Evolutionary conservation across 2,329 filamentous ascomycete genomes (phyloP), one percentile per base, ranked within the genome.

Genomic region (Periglandula ipomoeae): DNA sequence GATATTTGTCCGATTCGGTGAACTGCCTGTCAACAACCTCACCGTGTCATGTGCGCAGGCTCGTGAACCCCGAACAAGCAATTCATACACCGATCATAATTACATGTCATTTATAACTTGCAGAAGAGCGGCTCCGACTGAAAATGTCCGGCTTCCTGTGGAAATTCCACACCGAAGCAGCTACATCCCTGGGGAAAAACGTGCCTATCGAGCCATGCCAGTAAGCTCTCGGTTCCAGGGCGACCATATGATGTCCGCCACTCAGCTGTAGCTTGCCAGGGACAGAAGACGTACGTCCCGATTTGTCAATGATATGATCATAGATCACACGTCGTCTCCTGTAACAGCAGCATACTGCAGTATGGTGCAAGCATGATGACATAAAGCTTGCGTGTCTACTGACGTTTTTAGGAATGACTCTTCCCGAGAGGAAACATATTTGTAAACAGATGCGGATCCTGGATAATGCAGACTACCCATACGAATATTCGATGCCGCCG

Each of bases 171-270:
- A 5, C 7, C 20, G 22, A 37, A 35, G 13, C 44, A 46, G 34
- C 13, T 5, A 26, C 17, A 32, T n/a, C 32, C 23, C 30, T 17
- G 6, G 19, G 35, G 19, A 26, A 32, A 47, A 40, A 42, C 23
- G 37, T 40, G 37, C 6, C 34, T 22, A 20, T 46, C 38, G 38
- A 23, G 24, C 35, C 38, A 26, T 46, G 44, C 42, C 43, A 27
- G 37, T 34, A 32, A 23, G 35, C 44, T 23, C 24, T 40, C 39
- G 40, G 24, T 35, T 41, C 32, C 39, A 20, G 40, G 34, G 44
- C 32, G 34, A n/a, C 32, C 44, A 47, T 40, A 47, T 47, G 48
- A 47, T 35, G 44, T 1, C 27, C 40, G 39, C 40, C 38, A 47
- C 48, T 9, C n/a, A 23, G 22, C 44, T 50, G 48, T 44, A 42